A percentile compares a stretch with the other conserved stretches of the same genome.
Conservation (phyloP, 2,329 filamentous ascomycete genomes). For the Aspergillus versicolor region DNA sequence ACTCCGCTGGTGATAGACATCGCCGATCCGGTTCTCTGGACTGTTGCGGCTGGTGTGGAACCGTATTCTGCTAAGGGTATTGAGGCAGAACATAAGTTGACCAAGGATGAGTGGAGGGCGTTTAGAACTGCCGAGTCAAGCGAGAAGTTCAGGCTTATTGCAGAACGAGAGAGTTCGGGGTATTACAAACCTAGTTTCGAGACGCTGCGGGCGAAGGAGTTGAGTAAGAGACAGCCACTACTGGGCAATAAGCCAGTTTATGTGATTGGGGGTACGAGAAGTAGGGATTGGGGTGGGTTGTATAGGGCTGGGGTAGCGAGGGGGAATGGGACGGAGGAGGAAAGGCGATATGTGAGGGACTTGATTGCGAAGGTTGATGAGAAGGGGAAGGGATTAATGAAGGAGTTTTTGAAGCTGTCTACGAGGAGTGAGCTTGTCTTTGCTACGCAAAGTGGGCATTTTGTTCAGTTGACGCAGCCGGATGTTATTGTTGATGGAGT, state of each 20-base stretch:
- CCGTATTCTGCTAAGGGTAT: slow-evolving; percentile 19
- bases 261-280: slow-evolving; percentile 26
- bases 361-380: slow-evolving; percentile 27
- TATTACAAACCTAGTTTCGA: slow-evolving; percentile 21
- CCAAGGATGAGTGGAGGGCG: slow-evolving; percentile 12
- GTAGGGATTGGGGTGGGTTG: slow-evolving; percentile 30
- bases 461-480: slow-evolving; percentile 37
- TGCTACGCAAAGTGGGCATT: slow-evolving; percentile 35
- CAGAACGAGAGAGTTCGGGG: neutral
- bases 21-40: slow-evolving; percentile 14
- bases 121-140: slow-evolving; percentile 17
- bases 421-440: slow-evolving; percentile 29
- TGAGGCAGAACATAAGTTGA: slow-evolving; percentile 8
- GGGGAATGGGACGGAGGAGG: slow-evolving; percentile 35
- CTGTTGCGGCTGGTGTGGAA: slow-evolving; percentile 15
- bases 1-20: slow-evolving; percentile 12
- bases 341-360: slow-evolving; percentile 27
- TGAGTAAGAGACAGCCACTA: slow-evolving; percentile 26
- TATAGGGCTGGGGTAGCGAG: slow-evolving; percentile 32
- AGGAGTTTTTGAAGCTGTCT: slow-evolving; percentile 28
- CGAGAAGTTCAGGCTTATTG: slow-evolving; percentile 12
- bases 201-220: slow-evolving; percentile 27
- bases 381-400: slow-evolving; percentile 30
- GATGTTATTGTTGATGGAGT: slow-evolving; percentile 36
- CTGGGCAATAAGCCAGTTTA: slow-evolving; percentile 24